Conservation (phyloP, 2,329 filamentous ascomycete species). For the Trichothecium sympodiale region DNA sequence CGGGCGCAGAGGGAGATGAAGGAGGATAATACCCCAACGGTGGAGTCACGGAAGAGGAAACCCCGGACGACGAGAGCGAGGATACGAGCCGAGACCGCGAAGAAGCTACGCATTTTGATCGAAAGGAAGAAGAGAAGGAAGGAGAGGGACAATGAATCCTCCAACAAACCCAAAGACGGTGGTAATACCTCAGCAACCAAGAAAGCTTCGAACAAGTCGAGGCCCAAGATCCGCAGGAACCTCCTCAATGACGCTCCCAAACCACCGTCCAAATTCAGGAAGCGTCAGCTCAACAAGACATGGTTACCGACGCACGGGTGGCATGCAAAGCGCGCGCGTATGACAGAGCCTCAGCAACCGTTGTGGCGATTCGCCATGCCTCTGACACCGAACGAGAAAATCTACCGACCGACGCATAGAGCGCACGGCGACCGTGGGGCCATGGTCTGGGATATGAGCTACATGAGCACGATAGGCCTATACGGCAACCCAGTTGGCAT, state of each 20-base stretch:
- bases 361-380: constrained; percentile 89
- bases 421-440: constrained; percentile 65
- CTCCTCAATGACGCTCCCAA: constrained; percentile 48
- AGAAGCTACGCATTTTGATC: constrained; percentile 53
- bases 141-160: constrained; percentile 15
- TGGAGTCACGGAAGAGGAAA: constrained; percentile 53
- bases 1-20: constrained; percentile 65
- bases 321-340: constrained; percentile 83
- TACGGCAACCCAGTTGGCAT: constrained; percentile 57
- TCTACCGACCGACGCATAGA: constrained; percentile 78
- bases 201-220: no score
- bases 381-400: constrained; percentile 77
- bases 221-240: constrained; percentile 61
- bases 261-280: constrained; percentile 60
- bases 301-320: constrained; percentile 94
- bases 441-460: constrained; percentile 88
- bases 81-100: constrained; percentile 65
- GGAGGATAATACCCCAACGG: constrained; percentile 82
- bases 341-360: constrained; percentile 68
- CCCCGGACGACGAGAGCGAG: constrained; percentile 45
- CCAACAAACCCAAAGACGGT: constrained; percentile 1
- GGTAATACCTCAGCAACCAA: no score
- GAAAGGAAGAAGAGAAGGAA: constrained; percentile 42
- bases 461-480: constrained; percentile 76
- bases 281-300: constrained; percentile 77